Evolutionary conservation across 2,329 filamentous ascomycete genomes (phyloP).

Genomic region (Helotiales sp.): DNA sequence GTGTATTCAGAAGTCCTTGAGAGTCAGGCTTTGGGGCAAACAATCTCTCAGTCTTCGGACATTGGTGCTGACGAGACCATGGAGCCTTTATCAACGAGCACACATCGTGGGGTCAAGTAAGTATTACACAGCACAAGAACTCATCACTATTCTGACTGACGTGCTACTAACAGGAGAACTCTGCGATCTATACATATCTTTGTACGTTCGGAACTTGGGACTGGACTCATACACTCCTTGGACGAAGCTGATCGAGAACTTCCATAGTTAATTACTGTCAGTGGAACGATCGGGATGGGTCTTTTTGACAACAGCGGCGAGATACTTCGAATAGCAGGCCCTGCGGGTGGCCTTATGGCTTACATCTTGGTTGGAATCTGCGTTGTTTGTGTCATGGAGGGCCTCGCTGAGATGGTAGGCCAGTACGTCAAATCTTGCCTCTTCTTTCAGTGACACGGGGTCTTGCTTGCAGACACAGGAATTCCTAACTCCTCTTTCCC

Average conservation of each 20-base stretch:
- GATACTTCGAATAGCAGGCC: constrained; percentile 37
- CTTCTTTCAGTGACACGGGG: no score
- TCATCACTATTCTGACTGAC: background rate
- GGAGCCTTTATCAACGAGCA: background rate
- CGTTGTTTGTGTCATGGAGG: constrained; percentile 40
- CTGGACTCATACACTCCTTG: no score
- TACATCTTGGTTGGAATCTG: constrained; percentile 36
- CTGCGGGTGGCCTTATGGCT: constrained; percentile 35
- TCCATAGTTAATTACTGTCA: constrained; percentile 38
- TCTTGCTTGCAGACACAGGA: no score
- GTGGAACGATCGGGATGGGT: constrained; percentile 37
- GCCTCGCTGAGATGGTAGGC: constrained; percentile 39
- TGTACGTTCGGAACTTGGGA: background rate
- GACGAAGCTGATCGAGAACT: background rate
- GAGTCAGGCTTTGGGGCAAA: background rate
- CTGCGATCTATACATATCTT: background rate
- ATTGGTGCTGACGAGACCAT: background rate
- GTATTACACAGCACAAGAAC: background rate
- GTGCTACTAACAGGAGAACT: background rate
- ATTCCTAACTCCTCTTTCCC: no score
- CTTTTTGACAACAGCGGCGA: constrained; percentile 36
- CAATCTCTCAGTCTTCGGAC: background rate
- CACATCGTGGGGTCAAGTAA: background rate
- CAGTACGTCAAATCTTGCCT: no score
- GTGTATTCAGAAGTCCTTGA: background rate